Evolutionary conservation across 2,329 filamentous ascomycete species (phyloP), one percentile per base, ranked within the genome.

Genomic region (Furcasterigmium sp.): DNA sequence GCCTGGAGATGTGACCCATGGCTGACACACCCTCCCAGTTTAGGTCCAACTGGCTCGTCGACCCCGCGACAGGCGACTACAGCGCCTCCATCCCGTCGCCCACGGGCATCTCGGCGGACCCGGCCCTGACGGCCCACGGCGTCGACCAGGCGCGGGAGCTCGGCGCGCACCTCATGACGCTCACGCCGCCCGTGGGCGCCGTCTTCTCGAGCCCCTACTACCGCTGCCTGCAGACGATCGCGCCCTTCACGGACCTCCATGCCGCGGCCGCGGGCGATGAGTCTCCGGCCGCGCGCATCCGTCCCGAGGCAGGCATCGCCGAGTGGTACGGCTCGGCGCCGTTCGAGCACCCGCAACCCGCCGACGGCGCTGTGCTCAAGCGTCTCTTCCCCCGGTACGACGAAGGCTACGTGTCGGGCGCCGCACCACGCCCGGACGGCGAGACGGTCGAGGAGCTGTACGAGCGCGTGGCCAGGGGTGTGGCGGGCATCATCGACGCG

Each of bases 311-410:
- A 44, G 78, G 78, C 11, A 55, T 82, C 30, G 84, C 87, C 48
- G 93, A 98, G 69, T 97, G 93, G 85, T 97, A 93, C 61, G 93
- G 93, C 20, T 75, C 80, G 38, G 89, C 91, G 14, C 81, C 82
- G 46, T 96, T 95, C 63, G 76, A 86, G 43, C 93, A 97, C 57
- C 93, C 93, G 1, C 73, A 76, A 14, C 89, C 91, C 3, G 87
- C 89, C 3, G 65, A 77, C 4, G 68, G 83, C 13, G 55, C 72
- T 21, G 68, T 76, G 26, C 73, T 98, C 47, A 75, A 77, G 47
- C 61, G 62, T 17, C 75, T 88, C 50, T 95, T 95, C 60, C 81
- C 83, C 23, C 63, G 77, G 23, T 70, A 81, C 34, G 75, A 83
- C 46, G 61, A 65, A 13, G 58, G 57, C 21, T 85, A 91, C 59